Conservation (phyloP, 352 stramenopile species). For the Globisporangium spiculum region DNA sequence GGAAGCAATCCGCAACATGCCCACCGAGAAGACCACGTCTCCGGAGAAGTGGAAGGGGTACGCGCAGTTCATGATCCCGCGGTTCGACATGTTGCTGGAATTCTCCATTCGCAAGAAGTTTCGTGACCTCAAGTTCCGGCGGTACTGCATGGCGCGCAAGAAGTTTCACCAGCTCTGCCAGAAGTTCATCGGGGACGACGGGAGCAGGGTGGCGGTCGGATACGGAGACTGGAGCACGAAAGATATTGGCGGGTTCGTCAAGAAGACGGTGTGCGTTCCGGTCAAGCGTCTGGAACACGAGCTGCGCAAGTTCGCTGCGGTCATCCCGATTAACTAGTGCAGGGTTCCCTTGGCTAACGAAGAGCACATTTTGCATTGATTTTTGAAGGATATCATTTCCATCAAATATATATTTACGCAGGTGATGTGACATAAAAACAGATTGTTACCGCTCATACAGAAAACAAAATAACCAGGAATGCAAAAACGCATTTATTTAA, state of each 20-base stretch:
- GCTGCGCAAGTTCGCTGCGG: neutral
- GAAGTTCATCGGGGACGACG: neutral
- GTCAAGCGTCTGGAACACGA: constrained; percentile 8
- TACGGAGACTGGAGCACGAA: constrained; percentile 1
- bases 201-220: neutral
- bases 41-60: neutral
- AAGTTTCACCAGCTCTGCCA: constrained; percentile 1
- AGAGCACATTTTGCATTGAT: too few relatives aligned
- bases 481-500: too few relatives aligned
- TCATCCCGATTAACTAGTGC: constrained; percentile 2
- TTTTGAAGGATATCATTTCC: too few relatives aligned
- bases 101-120: neutral
- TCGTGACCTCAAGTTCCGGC: constrained; percentile 5
- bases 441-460: too few relatives aligned
- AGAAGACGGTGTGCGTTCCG: neutral
- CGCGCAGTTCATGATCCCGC: neutral
- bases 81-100: neutral
- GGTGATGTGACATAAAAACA: too few relatives aligned
- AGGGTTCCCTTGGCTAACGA: too few relatives aligned
- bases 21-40: constrained; percentile 2
- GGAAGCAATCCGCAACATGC: constrained; percentile 10
- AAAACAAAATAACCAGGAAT: too few relatives aligned
- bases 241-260: neutral
- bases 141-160: neutral
- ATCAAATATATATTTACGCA: too few relatives aligned